Conservation (phyloP, 2,329 filamentous ascomycete species). For the Pseudovirgaria hyperparasitica region DNA sequence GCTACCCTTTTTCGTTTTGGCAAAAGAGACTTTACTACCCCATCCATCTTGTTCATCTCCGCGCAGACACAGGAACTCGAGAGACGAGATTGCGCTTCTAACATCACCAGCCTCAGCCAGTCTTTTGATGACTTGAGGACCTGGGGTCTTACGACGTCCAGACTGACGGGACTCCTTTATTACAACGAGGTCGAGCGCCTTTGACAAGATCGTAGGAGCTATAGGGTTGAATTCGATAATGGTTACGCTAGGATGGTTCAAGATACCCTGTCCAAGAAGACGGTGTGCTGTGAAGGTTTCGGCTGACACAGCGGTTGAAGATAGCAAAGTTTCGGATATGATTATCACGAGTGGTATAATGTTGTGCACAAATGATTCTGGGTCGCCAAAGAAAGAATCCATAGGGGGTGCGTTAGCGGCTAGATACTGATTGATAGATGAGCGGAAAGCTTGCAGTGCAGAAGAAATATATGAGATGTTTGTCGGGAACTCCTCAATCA, state of each 20-base stretch:
- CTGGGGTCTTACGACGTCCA: slow-evolving; percentile 61
- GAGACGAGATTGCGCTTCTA: slow-evolving; percentile 76
- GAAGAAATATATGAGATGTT: slow-evolving; percentile 33
- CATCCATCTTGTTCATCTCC: slow-evolving; percentile 71
- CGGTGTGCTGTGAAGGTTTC: slow-evolving; percentile 91
- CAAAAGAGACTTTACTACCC: slow-evolving; percentile 61
- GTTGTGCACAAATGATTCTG: slow-evolving; percentile 11
- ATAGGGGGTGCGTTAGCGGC: slow-evolving; percentile 50
- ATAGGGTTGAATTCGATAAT: slow-evolving; percentile 89
- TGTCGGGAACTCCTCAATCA: slow-evolving; percentile 39
- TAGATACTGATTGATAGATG: slow-evolving; percentile 62
- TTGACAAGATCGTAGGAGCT: slow-evolving; percentile 71
- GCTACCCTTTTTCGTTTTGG: slow-evolving; percentile 44
- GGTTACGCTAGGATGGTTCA: slow-evolving; percentile 64
- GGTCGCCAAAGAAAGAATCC: slow-evolving; percentile 26
- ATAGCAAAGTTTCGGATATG: slow-evolving; percentile 80
- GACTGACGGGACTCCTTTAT: slow-evolving; percentile 75
- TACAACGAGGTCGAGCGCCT: slow-evolving; percentile 70
- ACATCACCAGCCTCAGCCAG: slow-evolving; percentile 85
- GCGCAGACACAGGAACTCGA: slow-evolving; percentile 85
- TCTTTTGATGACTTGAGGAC: slow-evolving; percentile 62
- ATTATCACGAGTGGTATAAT: slow-evolving; percentile 65
- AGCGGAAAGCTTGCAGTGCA: slow-evolving; percentile 46
- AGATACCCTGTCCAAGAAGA: slow-evolving; percentile 73
- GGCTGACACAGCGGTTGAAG: slow-evolving; percentile 69